Conservation (phyloP, 768 basidiomycete genomes). For the Lentinula sp. region DNA sequence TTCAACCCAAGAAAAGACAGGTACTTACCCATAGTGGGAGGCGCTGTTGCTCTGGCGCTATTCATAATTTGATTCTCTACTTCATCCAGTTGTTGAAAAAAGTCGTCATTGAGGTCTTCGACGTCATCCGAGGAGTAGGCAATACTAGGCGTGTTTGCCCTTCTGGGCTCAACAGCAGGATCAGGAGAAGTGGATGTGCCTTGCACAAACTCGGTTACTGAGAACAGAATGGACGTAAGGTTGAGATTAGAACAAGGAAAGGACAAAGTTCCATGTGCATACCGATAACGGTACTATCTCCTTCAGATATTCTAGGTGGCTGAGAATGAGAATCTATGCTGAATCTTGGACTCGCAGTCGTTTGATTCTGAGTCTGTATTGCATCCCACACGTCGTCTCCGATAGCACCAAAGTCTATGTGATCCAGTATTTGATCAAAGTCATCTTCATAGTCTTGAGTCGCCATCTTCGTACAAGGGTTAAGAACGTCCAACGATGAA, state of each 20-base stretch:
- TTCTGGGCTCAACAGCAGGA: conserved; percentile 3
- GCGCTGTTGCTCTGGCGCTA: not conserved
- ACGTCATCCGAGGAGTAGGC: not conserved
- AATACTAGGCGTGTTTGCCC: not conserved
- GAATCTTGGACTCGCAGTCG: not conserved
- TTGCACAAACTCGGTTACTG: not conserved
- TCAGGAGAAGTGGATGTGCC: conserved; percentile 7
- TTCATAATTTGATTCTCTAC: not conserved
- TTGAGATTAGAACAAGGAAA: not conserved
- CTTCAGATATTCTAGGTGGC: not conserved
- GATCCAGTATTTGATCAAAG: conserved; percentile 48
- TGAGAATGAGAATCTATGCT: not conserved
- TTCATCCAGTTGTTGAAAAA: not conserved
- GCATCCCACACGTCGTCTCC: conserved; percentile 43
- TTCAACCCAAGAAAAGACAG: not conserved
- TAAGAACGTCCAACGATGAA: not conserved
- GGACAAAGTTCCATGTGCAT: not conserved
- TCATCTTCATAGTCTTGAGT: conserved; percentile 34
- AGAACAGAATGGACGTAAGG: no score
- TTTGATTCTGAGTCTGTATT: conserved; percentile 11
- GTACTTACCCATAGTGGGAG: not conserved
- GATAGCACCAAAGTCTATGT: conserved; percentile 36
- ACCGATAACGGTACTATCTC: not conserved
- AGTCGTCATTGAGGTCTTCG: not conserved
- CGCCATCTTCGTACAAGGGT: conserved; percentile 14